Base-by-base conservation (phyloP, 768 basidiomycete species). In the Lactarius hengduanensis region DNA sequence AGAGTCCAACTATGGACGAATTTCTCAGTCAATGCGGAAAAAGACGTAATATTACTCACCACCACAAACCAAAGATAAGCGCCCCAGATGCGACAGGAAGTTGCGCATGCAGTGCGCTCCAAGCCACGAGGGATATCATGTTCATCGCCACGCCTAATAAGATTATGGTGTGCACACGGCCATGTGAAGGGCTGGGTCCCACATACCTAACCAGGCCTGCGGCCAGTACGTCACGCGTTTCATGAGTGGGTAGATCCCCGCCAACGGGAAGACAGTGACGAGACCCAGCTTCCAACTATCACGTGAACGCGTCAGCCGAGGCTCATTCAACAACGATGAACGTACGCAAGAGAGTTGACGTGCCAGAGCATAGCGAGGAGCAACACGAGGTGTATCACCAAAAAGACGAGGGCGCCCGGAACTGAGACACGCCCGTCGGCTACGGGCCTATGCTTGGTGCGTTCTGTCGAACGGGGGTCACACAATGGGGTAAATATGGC, bases 141-240 rank as follows among this genome's bases (percentile, higher is more conserved):
- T 70, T 71, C 54, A 71, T 67, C 0, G 70, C 63, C 41, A 71
- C 13, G 6, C 71, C 72, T 73, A 30, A n/a, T 22, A 34, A 13
- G 43, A 55, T 66, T 32, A 64, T 59, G 22, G 40, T 30, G 34
- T 43, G 15, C 16, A 9, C 15, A 18, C 32, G 50, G 20, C 22
- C 16, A 53, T 13, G 18, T n/a, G 2, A 26, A 16, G 13, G 47
- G 22, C 3, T 36, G 22, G 34, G 4, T 50, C 20, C 4, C 54
- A 57, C 66, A 10, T 63, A 74, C 74, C 74, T 26, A 75, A 68
- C 72, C 72, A 75, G 22, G 72, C 71, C 59, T 75, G 74, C 10
- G 74, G 74, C 73, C 74, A 75, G 57, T 71, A 71, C 3, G 74
- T 75, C 56, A 70, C 66, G 1, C 74, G 70, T 63, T 75, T 75